Base-by-base conservation (phyloP, 192 early-diverging fungal genomes). In the Spizellomyces punctatus region DNA sequence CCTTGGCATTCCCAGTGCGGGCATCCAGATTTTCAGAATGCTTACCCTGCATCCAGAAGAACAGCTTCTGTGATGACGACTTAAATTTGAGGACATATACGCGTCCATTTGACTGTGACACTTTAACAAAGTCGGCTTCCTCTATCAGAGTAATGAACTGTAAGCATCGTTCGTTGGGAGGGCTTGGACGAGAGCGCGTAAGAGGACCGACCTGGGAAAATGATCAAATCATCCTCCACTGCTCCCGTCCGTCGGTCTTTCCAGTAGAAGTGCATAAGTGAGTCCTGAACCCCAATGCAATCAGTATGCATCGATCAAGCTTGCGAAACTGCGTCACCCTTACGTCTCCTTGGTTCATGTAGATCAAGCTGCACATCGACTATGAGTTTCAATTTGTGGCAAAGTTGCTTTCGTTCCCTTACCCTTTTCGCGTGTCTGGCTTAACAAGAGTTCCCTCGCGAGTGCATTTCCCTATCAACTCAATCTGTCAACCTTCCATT, bases 11-110 rank as follows among this genome's bases (percentile, higher is more conserved):
- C 27, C 3, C 27, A 36, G 27, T 36, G 27, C 3, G 27, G 0
- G 27, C 27, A 36, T 0, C 1, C 27, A 36, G 27, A 36, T 36
- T 36, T 36, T 3, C 27, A 36, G 16, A 36, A 10, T 2, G 4
- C 21, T 8, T 66, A 76, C 74, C 74, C 68, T 95, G 94, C 81
- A 93, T 85, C 94, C 94, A 95, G 65, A 91, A 93, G 72, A 95
- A 94, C 58, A 88, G 66, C 41, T 88, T 87, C 78, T 90, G 89
- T 62, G 79, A 84, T 16, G 92, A 93, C 3, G 92, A 88, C 76
- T 89, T 87, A 80, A 94, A 95, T 74, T 88, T 89, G 17, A 95
- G 79, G 57, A 95, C 81, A 69, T 89, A 89, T 0, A 95, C 94
- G 64, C 94, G 90, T 7, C 88, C 92, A 19, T 82, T 61, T 0